Percentiles rank a stretch among this genome's conserved stretches.
phyloP scores from a whole-genome alignment of 768 basidiomycete genomes.

The Lentinula raphanica region DNA sequence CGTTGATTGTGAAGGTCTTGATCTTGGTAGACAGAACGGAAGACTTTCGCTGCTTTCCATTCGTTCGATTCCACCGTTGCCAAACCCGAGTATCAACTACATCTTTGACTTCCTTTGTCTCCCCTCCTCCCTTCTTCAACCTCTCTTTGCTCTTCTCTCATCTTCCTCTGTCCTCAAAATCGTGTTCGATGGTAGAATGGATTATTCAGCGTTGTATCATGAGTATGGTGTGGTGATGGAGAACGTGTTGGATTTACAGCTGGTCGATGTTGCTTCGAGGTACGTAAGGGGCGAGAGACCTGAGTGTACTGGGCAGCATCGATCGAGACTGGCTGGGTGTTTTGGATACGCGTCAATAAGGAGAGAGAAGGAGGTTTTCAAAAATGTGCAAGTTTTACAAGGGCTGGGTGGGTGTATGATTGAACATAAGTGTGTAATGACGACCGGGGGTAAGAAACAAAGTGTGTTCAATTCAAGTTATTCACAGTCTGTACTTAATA shows the following conservation, averaged over 20 bases:
- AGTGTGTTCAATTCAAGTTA: neutral
- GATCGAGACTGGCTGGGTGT: too few relatives aligned
- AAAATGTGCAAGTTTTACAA: constrained; percentile 27
- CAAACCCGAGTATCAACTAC: constrained; percentile 19
- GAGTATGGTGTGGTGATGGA: constrained; percentile 22
- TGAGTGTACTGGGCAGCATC: too few relatives aligned
- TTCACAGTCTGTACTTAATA: neutral
- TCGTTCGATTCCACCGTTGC: constrained; percentile 31
- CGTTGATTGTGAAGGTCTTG: constrained; percentile 35
- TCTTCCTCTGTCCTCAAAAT: constrained; percentile 34
- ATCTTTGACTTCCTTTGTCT: too few relatives aligned
- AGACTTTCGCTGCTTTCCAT: constrained; percentile 24
- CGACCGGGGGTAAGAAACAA: neutral
- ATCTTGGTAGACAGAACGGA: constrained; percentile 29
- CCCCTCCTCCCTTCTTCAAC: constrained; percentile 18
- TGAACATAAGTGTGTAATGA: neutral
- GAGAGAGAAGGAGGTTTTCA: constrained; percentile 16
- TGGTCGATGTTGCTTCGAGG: constrained; percentile 32
- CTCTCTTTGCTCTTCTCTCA: constrained; percentile 21
- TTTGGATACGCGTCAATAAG: neutral
- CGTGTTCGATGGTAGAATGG: constrained; percentile 39
- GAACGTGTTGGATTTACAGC: constrained; percentile 36
- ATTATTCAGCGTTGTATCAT: constrained; percentile 31
- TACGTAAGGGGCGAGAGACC: neutral
- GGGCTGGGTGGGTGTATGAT: constrained; percentile 30